These are phyloP conservation scores for Tricholoma sp. DNA, from an alignment of 768 basidiomycete species.

Conservation along the genomic window DNA sequence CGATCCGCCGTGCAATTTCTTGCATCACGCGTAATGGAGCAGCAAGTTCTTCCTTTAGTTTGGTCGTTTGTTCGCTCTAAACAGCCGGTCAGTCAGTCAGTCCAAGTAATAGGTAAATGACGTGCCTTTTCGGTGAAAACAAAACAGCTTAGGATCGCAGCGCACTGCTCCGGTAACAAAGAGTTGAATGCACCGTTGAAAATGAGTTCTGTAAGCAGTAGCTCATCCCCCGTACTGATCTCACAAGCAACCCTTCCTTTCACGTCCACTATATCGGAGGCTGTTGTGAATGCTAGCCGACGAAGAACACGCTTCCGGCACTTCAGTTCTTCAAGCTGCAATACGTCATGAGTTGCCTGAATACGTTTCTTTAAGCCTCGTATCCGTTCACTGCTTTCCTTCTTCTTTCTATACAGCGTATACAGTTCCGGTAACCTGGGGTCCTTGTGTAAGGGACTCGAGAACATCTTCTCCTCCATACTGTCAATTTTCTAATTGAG, in stretches of 20 bases:
- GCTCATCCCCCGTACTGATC: conserved; percentile 95
- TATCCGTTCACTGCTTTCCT: conserved; percentile 61
- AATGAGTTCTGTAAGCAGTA: conserved; percentile 92
- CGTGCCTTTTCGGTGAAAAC: conserved; percentile 93
- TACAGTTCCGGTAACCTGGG: conserved; percentile 78
- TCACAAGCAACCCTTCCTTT: conserved; percentile 99
- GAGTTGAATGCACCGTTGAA: conserved; percentile 97
- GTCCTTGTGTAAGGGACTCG: conserved; percentile 75
- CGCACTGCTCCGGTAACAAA: conserved; percentile 86
- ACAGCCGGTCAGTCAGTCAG: not conserved
- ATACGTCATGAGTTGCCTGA: conserved; percentile 83
- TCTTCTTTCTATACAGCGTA: conserved; percentile 74
- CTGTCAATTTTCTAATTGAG: conserved; percentile 76
- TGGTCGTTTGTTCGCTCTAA: conserved; percentile 81
- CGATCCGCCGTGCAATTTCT: conserved; percentile 91
- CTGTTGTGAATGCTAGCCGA: conserved; percentile 83
- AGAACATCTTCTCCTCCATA: conserved; percentile 82
- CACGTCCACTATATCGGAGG: conserved; percentile 92
- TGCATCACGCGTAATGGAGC: conserved; percentile 93
- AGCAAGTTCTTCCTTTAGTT: conserved; percentile 90
- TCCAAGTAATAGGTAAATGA: not conserved
- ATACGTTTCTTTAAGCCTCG: conserved; percentile 82
- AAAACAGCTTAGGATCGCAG: conserved; percentile 93
- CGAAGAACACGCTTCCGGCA: conserved; percentile 91
- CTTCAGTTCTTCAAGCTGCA: conserved; percentile 96